Evolutionary conservation across 495 filamentous ascomycete species (phyloP).

Genomic region (Aspergillus diversus): DNA sequence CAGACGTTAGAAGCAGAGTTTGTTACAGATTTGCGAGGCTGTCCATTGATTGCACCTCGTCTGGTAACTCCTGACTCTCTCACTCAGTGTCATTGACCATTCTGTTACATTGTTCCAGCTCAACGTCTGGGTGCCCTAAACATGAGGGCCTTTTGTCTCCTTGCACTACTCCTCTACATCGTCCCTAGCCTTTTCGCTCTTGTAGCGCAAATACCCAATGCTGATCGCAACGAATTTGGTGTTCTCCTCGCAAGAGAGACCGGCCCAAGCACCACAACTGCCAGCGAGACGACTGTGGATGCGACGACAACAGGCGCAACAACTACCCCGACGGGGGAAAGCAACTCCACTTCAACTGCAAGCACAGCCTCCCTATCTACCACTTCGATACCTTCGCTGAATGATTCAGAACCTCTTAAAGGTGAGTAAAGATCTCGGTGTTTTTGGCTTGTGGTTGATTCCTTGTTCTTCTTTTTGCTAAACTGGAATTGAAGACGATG

Average conservation of each 20-base stretch:
- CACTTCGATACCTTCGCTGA: slow-evolving; percentile 25
- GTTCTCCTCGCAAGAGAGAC: slow-evolving; percentile 23
- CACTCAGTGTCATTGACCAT: slow-evolving; percentile 1
- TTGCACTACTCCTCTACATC: slow-evolving; percentile 21
- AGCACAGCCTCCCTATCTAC: slow-evolving; percentile 20
- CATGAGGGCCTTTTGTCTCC: slow-evolving; percentile 21
- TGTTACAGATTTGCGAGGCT: slow-evolving; percentile 9
- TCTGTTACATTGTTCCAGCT: slow-evolving; percentile 3
- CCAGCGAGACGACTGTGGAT: slow-evolving; percentile 12
- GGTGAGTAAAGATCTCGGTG: slow-evolving; percentile 19
- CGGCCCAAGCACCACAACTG: slow-evolving; percentile 12
- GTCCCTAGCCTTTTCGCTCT: slow-evolving; percentile 20
- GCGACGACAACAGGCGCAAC: slow-evolving; percentile 15
- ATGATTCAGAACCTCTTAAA: slow-evolving; percentile 21
- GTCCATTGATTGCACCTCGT: slow-evolving; percentile 3
- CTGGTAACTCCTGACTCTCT: neutral
- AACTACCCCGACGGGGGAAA: slow-evolving; percentile 23
- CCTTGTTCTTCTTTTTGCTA: neutral
- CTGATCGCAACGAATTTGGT: slow-evolving; percentile 16
- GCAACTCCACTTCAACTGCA: slow-evolving; percentile 21
- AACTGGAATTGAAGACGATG: slow-evolving; percentile 22
- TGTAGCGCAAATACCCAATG: slow-evolving; percentile 22
- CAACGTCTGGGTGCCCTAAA: slow-evolving; percentile 1
- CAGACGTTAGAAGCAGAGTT: slow-evolving; percentile 5
- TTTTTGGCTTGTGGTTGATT: slow-evolving; percentile 16